A percentile compares a stretch with the other conserved stretches of the same genome.
Conservation (phyloP, 116 monocot genomes). For the Iris pallida region DNA sequence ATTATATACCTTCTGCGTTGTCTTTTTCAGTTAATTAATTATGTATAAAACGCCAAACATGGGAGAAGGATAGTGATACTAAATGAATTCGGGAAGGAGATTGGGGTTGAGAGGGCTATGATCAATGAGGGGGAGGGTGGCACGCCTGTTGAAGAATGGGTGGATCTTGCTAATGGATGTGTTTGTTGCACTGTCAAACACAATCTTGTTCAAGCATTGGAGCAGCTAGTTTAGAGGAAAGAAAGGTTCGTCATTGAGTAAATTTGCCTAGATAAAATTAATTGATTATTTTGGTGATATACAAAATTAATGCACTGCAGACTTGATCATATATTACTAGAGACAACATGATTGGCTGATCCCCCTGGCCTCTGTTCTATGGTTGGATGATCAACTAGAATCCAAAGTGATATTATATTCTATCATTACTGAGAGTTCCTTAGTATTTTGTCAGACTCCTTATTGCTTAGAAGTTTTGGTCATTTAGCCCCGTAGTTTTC, state of each 20-base stretch:
- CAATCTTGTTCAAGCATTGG: slow-evolving; percentile 95
- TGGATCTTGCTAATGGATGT: slow-evolving; percentile 92
- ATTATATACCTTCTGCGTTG: background rate
- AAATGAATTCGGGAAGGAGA: slow-evolving; percentile 97
- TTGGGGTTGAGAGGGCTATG: slow-evolving; percentile 97
- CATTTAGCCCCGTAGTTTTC: background rate
- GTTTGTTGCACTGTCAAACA: slow-evolving; percentile 98
- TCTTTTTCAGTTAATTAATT: slow-evolving; percentile 65
- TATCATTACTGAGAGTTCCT: slow-evolving; percentile 73
- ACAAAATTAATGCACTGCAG: slow-evolving; percentile 29
- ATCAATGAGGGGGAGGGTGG: slow-evolving; percentile 92
- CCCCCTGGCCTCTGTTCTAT: slow-evolving; percentile 87
- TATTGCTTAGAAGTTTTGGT: background rate
- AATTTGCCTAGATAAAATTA: background rate
- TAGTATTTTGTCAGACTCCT: background rate
- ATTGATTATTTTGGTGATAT: background rate
- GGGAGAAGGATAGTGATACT: slow-evolving; percentile 92
- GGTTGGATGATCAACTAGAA: slow-evolving; percentile 98
- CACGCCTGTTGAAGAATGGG: slow-evolving; percentile 84
- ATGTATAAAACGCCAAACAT: slow-evolving; percentile 73
- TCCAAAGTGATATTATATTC: slow-evolving; percentile 81
- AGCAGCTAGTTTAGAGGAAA: slow-evolving; percentile 88
- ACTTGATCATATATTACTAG: slow-evolving; percentile 95
- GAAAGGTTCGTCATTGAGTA: slow-evolving; percentile 43
- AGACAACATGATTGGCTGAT: slow-evolving; percentile 97